Evolutionary conservation across 495 filamentous ascomycete genomes (phyloP), one percentile per base, ranked within the genome.

Genomic region (Podospora appendiculata): DNA sequence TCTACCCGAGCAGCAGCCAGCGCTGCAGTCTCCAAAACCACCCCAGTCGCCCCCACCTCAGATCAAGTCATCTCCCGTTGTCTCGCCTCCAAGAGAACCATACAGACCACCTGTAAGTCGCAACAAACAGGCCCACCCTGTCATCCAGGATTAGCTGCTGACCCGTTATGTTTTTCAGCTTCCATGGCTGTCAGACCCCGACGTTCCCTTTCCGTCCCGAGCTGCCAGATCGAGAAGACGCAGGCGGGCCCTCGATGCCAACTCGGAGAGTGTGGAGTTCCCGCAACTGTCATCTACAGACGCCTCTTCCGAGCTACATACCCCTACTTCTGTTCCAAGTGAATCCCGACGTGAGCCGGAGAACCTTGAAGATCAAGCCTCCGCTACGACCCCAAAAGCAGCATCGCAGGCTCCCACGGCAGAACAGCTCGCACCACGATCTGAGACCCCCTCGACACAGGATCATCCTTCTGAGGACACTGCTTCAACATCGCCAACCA

Each of bases 111-210:
- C 83, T 16, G 85, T 89, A 76, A 77, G 84, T 77, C 32, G 38
- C 6, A 38, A 41, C 33, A 13, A 8, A n/a, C 8, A 17, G 10
- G 14, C 32, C 17, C 42, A 12, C 32, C 35, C 16, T 33, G 19
- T 17, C 44, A 6, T 5, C 2, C 17, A 16, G 14, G 14, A 7
- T 10, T 34, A 13, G 4, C 18, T 41, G 36, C 59, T 71, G 50
- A 70, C 39, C 17, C 9, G 45, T 13, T 14, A 16, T 8, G 1
- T 42, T 8, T 17, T 54, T 19, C 58, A 88, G 82, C 71, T 96
- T 3, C 90, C 90, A 10, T 95, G 90, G 90, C 73, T 84, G n/a
- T 95, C 90, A 25, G 74, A 77, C 34, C 81, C 84, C 3, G 82
- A 86, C 18, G 57, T 67, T 13, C 64, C 79, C 4, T 95, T 93